Evolutionary conservation across 2,329 filamentous ascomycete genomes (phyloP).

Genomic region (Myriosclerotinia curreyana): DNA sequence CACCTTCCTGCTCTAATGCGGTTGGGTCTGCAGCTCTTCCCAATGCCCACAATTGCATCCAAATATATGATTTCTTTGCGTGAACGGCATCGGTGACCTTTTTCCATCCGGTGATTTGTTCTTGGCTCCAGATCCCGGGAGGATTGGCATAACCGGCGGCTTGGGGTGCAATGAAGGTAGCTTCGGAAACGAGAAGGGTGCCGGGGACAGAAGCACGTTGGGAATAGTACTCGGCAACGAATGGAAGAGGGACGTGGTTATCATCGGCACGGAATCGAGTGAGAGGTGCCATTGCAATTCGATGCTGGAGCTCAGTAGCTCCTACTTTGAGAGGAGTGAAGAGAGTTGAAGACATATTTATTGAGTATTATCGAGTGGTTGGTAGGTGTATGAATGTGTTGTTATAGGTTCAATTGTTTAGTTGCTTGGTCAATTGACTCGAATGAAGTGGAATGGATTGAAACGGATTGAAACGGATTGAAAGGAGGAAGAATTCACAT

Average conservation of each 20-base stretch:
- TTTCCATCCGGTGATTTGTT: conserved; percentile 56
- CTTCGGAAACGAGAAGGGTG: conserved; percentile 56
- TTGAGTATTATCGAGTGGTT: background rate
- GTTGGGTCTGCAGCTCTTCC: conserved; percentile 45
- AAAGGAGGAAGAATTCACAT: background rate
- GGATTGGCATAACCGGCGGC: conserved; percentile 49
- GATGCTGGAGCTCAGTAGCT: conserved; percentile 42
- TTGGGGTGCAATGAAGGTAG: conserved; percentile 47
- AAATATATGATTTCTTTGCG: conserved; percentile 55
- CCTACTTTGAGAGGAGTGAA: conserved; percentile 47
- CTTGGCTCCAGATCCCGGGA: conserved; percentile 54
- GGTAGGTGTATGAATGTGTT: background rate
- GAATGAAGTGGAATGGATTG: background rate
- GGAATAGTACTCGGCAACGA: conserved; percentile 51
- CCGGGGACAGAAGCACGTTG: conserved; percentile 51
- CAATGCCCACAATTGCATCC: conserved; percentile 58
- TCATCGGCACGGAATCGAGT: conserved; percentile 52
- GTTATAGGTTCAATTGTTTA: background rate
- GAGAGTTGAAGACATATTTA: conserved; percentile 36
- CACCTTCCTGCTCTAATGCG: conserved; percentile 29
- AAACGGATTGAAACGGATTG: no score
- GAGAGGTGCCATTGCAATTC: conserved; percentile 55
- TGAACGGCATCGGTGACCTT: conserved; percentile 58
- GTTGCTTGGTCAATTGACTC: background rate
- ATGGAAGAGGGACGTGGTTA: conserved; percentile 45